Percentiles rank a stretch among this genome's conserved stretches.
These are phyloP conservation scores for Artemisia tridentata DNA, from an alignment of 129 eudicot species.

Conservation along the genomic window DNA sequence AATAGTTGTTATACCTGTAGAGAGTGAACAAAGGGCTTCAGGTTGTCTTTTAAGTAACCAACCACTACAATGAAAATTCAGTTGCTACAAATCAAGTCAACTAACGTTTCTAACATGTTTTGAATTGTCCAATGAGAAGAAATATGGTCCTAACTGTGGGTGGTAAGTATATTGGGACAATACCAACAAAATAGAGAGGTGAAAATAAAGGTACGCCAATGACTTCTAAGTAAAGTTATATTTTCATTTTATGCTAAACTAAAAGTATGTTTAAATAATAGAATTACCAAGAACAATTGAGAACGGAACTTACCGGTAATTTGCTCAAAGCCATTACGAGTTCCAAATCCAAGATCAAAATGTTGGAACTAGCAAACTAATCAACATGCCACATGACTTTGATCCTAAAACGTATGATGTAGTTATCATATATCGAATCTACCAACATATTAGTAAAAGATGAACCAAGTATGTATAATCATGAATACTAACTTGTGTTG, in stretches of 20 bases:
- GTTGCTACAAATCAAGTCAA: neutral
- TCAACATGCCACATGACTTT: neutral
- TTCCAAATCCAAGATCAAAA: neutral
- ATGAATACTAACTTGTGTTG: neutral
- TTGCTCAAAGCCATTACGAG: neutral
- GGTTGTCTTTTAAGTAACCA: neutral
- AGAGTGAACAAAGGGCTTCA: neutral
- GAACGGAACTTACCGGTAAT: neutral
- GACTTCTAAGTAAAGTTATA: neutral
- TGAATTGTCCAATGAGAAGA: neutral
- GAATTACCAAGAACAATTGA: neutral
- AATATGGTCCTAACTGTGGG: neutral
- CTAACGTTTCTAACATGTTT: neutral
- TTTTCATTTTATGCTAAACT: neutral
- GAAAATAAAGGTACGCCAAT: neutral
- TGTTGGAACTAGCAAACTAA: constrained; percentile 19
- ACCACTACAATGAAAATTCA: neutral
- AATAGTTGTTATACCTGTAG: no score
- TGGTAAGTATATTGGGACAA: neutral
- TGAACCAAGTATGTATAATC: neutral
- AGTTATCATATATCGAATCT: constrained; percentile 9
- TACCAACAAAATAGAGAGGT: neutral
- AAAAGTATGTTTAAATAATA: neutral
- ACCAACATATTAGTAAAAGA: neutral
- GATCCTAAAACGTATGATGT: neutral